Conservation (phyloP, 177 flowering plant species). For the Vitis hybrid region DNA sequence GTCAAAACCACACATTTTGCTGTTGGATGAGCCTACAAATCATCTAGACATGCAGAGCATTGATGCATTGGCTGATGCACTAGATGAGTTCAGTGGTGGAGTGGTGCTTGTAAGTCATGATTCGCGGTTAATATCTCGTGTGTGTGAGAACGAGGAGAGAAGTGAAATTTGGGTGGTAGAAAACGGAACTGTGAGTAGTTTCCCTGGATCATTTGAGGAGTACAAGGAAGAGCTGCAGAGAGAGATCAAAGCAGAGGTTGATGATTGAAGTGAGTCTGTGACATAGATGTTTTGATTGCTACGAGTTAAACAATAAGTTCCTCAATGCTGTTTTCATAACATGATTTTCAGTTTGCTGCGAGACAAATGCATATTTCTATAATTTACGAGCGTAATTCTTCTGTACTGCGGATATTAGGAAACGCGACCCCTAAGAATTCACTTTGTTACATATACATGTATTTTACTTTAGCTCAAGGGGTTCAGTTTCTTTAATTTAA, state of each 20-base stretch:
- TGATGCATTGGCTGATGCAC: constrained; percentile 72
- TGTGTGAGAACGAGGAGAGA: constrained; percentile 60
- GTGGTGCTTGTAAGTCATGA: constrained; percentile 70
- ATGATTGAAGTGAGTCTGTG: constrained; percentile 28
- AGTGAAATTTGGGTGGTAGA: constrained; percentile 68
- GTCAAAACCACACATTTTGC: constrained; percentile 59
- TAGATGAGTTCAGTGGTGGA: constrained; percentile 68
- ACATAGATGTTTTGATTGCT: not conserved
- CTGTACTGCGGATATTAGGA: too few relatives aligned
- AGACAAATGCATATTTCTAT: too few relatives aligned
- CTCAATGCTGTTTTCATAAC: not conserved
- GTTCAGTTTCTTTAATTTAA: too few relatives aligned
- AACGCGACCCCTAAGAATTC: too few relatives aligned
- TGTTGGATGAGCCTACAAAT: constrained; percentile 72
- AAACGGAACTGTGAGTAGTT: constrained; percentile 44
- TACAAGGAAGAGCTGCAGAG: constrained; percentile 57
- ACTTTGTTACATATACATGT: too few relatives aligned
- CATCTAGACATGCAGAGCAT: constrained; percentile 77
- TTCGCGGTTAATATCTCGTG: constrained; percentile 61
- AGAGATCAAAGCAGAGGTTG: constrained; percentile 64
- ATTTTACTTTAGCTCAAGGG: too few relatives aligned
- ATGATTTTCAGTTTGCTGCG: too few relatives aligned
- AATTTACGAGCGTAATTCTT: too few relatives aligned
- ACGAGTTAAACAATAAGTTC: not conserved
- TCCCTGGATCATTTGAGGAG: constrained; percentile 51